Base-by-base conservation (phyloP, 164 flowering plant species). In the Berberis vulgaris region DNA sequence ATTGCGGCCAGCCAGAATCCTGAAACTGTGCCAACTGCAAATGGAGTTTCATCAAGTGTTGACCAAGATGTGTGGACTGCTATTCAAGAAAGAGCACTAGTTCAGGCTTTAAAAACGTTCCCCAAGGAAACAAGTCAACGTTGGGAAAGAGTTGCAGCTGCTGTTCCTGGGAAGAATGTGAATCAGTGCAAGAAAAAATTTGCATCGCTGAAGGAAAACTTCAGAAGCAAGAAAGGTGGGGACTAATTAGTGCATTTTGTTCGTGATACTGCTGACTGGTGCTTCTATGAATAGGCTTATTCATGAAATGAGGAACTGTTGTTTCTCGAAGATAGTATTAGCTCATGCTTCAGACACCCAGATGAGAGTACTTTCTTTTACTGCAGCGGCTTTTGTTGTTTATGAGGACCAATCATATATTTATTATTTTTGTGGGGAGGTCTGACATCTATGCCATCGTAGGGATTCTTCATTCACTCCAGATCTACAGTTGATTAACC, bases 81-180 rank as follows among this genome's bases (percentile, higher is more conserved):
- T 26, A 69, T 73, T 61, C 86, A 82, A 64, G 82, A 82, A 65
- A 72, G 74, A 65, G 86, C 86, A 41, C 72, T 82, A 11, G 68
- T 82, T 67, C 86, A 80, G 69, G 86, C 83, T 69, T 65, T 80
- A 53, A 82, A 82, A 67, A 80, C 83, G 10, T 80, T 82, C 64
- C 86, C 83, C 2, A 82, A 82, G 77, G 86, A 82, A 59, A 69
- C 77, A 1, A 68, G 8, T 60, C 83, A 82, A 71, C 77, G 86
- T 2, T 82, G 86, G 98, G 96, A 92, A 67, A 80, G 96, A 43
- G 93, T 92, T 68, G 87, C 96, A 2, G 76, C 98, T 41, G 93
- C 98, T 10, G 93, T 92, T 66, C 98, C 96, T 50, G 96, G 98
- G 66, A 92, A 89, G 78, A 83, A 83, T 13, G 65, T 80, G 72